A percentile compares a stretch with the other conserved stretches of the same genome.
phyloP scores from a whole-genome alignment of 257 asterid genomes.

The Nicotiana sylvestris region DNA sequence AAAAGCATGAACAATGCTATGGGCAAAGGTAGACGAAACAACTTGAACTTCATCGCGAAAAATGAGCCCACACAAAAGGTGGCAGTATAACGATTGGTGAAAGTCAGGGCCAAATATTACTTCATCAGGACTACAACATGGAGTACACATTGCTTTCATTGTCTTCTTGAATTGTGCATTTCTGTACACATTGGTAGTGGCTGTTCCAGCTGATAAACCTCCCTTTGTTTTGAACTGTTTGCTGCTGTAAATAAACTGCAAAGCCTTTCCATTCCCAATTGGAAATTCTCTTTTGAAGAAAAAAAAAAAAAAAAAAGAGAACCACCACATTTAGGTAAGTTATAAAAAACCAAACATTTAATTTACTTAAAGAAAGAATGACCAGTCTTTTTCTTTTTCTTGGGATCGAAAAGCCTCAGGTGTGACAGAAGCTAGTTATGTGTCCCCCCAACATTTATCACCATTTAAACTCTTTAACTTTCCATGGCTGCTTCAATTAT shows the following conservation, averaged over 20 bases:
- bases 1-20: slow-evolving; percentile 40
- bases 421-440: not conserved
- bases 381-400: not conserved
- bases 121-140: slow-evolving; percentile 7
- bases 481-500: not conserved
- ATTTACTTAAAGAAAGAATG: not conserved
- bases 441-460: not conserved
- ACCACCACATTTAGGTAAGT: too few relatives aligned
- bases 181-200: slow-evolving; percentile 77
- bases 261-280: slow-evolving; percentile 56
- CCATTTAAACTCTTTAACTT: not conserved
- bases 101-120: slow-evolving; percentile 14
- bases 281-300: slow-evolving; percentile 57
- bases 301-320: not conserved
- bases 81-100: slow-evolving; percentile 40
- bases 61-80: slow-evolving; percentile 44
- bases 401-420: not conserved
- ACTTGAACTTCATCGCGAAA: slow-evolving; percentile 30
- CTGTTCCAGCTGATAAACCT: slow-evolving; percentile 75
- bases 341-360: not conserved
- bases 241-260: slow-evolving; percentile 79
- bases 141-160: slow-evolving; percentile 67
- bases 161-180: slow-evolving; percentile 61
- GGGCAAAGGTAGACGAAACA: slow-evolving; percentile 38
- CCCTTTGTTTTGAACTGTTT: slow-evolving; percentile 77